Conservation (phyloP, 2,329 filamentous ascomycete genomes). For the Alternaria sp. region DNA sequence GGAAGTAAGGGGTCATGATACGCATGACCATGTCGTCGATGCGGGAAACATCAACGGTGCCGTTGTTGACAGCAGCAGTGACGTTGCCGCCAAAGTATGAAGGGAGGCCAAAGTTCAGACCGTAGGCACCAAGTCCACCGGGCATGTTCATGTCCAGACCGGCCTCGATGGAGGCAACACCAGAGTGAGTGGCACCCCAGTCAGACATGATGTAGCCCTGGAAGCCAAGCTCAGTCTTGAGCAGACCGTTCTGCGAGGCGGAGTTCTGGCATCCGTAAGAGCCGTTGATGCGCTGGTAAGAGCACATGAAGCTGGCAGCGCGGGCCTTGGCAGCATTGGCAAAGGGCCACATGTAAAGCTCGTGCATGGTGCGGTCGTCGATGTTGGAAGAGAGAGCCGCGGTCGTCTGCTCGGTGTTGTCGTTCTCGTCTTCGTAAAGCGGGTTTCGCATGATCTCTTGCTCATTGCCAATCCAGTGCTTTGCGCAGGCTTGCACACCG, state of each 20-base stretch:
- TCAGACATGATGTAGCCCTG: conserved; percentile 55
- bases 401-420: conserved; percentile 49
- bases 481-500: conserved; percentile 52
- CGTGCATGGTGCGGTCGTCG: conserved; percentile 70
- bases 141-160: conserved; percentile 59
- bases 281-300: conserved; percentile 49
- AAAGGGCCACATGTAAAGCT: conserved; percentile 72
- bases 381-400: conserved; percentile 67
- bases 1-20: conserved; percentile 56
- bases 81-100: conserved; percentile 56
- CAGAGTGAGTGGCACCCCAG: conserved; percentile 54
- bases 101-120: conserved; percentile 32
- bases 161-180: conserved; percentile 50
- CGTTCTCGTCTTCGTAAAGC: conserved; percentile 63
- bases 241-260: conserved; percentile 57
- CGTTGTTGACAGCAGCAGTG: conserved; percentile 49
- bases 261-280: conserved; percentile 47
- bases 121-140: conserved; percentile 42
- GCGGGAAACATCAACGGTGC: conserved; percentile 48
- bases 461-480: conserved; percentile 68
- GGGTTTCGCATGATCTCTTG: conserved; percentile 60
- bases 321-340: conserved; percentile 66
- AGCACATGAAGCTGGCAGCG: conserved; percentile 67
- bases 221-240: conserved; percentile 61
- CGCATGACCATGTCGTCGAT: conserved; percentile 57